Base-by-base conservation (phyloP, 257 asterid genomes). In the Haberlea rhodopensis region DNA sequence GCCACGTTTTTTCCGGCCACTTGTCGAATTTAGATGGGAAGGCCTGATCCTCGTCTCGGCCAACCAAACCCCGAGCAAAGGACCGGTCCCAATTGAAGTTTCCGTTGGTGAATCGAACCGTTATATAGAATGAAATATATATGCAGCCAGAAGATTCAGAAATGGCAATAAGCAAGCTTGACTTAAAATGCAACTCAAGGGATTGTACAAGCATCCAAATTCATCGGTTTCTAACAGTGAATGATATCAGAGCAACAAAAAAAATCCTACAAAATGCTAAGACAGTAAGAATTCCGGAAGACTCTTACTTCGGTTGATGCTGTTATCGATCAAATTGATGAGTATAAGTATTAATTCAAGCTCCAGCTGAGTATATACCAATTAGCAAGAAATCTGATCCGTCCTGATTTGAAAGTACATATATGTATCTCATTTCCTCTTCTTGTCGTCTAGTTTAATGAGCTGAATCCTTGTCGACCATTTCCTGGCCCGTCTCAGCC, bases 381-480 rank as follows among this genome's bases (percentile, higher is more conserved):
- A 9, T 32, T 32, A 32, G 43, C 43, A 1, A 37, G 46, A 37
- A 3, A 37, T 11, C n/a, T 2, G n/a, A 56, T 23, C 5, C 1
- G 43, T 13, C 28, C 25, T 11, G 29, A 25, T 26, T 31, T 4
- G 61, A 15, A 56, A 56, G 61, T 19, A 18, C n/a, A 19, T 51
- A 8, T 18, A 20, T 28, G 6, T 11, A 37, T 23, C 2, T 81
- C 75, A 81, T 77, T 75, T 87, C 74, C 82, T 79, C 84, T 87
- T 85, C 68, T 84, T 90, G 78, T 85, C 89, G 34, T 87, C 90
- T 0, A 66, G 69, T 73, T 82, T 87, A 5, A 80, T 60, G 63
- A 90, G 85, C 67, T 79, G 81, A 53, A 90, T 84, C 76, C 95
- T 79, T 48, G 57, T 71, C 96, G 96, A 90, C 97, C 97, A 90